Conservation (phyloP, 2,329 filamentous ascomycete species). For the Dactylellina leptospora region DNA sequence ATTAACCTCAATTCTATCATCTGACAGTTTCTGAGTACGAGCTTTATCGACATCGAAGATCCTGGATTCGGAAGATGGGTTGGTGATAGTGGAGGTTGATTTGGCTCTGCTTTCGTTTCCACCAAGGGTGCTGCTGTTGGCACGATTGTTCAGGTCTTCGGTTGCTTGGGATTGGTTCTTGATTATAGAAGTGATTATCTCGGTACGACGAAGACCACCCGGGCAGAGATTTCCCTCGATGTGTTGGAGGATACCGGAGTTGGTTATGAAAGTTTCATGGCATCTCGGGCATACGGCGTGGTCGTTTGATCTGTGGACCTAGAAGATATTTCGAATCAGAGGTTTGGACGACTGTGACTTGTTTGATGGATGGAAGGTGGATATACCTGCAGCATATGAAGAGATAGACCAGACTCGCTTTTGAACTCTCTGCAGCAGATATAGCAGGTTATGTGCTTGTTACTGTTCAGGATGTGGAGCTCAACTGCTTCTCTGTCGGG, state of each 20-base stretch:
- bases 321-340: too few species aligned
- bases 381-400: constrained; percentile 54
- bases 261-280: constrained; percentile 45
- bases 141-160: constrained; percentile 1
- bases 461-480: constrained; percentile 53
- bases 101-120: neutral
- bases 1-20: constrained; percentile 8
- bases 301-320: constrained; percentile 40
- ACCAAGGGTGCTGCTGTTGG: neutral
- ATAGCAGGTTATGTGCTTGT: constrained; percentile 54
- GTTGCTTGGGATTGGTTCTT: constrained; percentile 16
- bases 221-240: constrained; percentile 54
- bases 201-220: constrained; percentile 35
- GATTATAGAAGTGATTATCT: constrained; percentile 12
- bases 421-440: constrained; percentile 54
- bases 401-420: constrained; percentile 50
- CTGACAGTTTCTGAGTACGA: neutral
- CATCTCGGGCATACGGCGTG: constrained; percentile 52
- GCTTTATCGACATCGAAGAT: constrained; percentile 30
- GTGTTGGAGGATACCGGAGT: constrained; percentile 55
- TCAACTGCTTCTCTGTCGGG: constrained; percentile 26
- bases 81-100: constrained; percentile 4
- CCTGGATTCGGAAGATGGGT: constrained; percentile 33
- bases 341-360: too few species aligned
- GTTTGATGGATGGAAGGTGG: neutral